Conservation (phyloP, 1,284 basidiomycete species). For the Cryptococcus sp. region DNA sequence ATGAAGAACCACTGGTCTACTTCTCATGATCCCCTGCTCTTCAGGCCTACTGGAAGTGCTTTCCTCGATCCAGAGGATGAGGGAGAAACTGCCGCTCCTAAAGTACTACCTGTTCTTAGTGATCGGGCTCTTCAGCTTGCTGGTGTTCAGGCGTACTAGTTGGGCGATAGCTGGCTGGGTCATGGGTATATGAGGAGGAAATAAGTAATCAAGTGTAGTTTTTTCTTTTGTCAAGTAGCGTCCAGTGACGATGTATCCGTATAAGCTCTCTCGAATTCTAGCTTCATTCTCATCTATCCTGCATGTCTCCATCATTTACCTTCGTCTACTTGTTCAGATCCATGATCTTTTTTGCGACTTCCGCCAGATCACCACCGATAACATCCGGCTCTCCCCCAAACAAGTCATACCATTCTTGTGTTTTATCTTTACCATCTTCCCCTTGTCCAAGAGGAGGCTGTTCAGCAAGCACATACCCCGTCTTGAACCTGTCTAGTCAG, state of each 20-base stretch:
- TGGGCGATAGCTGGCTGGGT: neutral
- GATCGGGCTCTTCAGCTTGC: conserved; percentile 10
- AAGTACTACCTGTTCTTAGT: conserved; percentile 8
- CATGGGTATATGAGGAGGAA: too few relatives aligned
- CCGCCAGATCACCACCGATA: conserved; percentile 11
- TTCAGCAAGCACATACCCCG: conserved; percentile 16
- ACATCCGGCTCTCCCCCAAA: conserved; percentile 25
- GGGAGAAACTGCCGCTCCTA: conserved; percentile 19
- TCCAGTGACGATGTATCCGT: neutral
- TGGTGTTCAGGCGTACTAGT: conserved; percentile 11
- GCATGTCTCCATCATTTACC: neutral
- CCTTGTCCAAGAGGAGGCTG: conserved; percentile 9
- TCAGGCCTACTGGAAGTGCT: conserved; percentile 25
- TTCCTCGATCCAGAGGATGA: conserved; percentile 13
- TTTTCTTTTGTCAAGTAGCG: neutral
- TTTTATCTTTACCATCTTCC: conserved; percentile 6
- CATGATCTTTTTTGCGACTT: conserved; percentile 13
- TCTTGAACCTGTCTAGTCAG: conserved; percentile 18
- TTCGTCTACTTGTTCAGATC: neutral
- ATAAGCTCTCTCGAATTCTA: neutral
- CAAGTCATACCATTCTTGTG: conserved; percentile 12
- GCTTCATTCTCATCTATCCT: neutral
- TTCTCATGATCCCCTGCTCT: conserved; percentile 37
- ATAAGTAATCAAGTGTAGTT: neutral
- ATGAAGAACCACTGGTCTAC: conserved; percentile 22